A percentile compares a stretch with the other conserved stretches of the same genome.
Conservation (phyloP, 805 yeast genomes). For the Millerozyma miso region DNA sequence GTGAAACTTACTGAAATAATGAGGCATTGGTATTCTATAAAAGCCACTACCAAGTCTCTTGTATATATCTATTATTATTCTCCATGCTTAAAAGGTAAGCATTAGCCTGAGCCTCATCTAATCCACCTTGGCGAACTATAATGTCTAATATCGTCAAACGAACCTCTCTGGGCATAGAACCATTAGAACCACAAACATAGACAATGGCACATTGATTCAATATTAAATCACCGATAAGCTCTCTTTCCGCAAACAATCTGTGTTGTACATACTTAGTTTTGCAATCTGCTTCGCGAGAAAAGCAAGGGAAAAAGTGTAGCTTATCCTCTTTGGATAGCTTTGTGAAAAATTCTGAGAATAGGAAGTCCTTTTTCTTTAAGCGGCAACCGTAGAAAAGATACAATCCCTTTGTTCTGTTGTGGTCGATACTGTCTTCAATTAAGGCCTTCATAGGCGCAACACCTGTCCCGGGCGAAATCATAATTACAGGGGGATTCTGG, state of each 20-base stretch:
- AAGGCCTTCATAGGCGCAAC: slow-evolving; percentile 86
- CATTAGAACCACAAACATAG: slow-evolving; percentile 89
- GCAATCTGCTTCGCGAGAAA: slow-evolving; percentile 45
- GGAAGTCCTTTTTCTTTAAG: slow-evolving; percentile 56
- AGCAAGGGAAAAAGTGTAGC: slow-evolving; percentile 37
- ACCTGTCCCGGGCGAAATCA: slow-evolving; percentile 95
- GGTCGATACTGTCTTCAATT: slow-evolving; percentile 37
- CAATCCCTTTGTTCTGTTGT: slow-evolving; percentile 25
- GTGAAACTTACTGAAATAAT: background rate
- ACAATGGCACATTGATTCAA: slow-evolving; percentile 54
- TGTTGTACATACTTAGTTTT: slow-evolving; percentile 70
- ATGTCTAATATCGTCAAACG: slow-evolving; percentile 72
- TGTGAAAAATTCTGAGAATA: slow-evolving; percentile 58
- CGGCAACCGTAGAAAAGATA: slow-evolving; percentile 76
- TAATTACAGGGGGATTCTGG: slow-evolving; percentile 44
- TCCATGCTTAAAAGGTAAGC: slow-evolving; percentile 58
- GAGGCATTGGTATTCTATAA: background rate
- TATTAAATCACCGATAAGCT: slow-evolving; percentile 49
- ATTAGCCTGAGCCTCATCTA: slow-evolving; percentile 44
- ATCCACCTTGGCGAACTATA: slow-evolving; percentile 41
- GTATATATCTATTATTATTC: slow-evolving; percentile 61
- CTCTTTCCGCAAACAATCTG: slow-evolving; percentile 48
- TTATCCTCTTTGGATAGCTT: slow-evolving; percentile 24
- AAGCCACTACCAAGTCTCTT: slow-evolving; percentile 74
- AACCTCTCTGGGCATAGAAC: slow-evolving; percentile 89